A percentile compares a stretch with the other conserved stretches of the same genome.
Conservation (phyloP, 108 stramenopile species). For the Pseudonitzschia multiseries region DNA sequence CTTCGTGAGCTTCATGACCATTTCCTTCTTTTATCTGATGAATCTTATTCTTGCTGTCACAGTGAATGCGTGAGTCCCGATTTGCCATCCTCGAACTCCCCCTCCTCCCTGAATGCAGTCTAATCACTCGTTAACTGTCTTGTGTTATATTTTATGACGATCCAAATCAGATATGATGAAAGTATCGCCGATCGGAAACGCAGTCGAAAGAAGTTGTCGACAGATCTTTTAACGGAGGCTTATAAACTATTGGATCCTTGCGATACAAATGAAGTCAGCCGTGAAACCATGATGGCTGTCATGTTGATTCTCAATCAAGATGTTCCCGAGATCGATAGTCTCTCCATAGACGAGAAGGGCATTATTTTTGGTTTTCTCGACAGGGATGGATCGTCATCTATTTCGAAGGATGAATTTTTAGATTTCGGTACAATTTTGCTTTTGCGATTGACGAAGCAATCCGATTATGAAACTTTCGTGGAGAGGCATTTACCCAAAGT, state of each 20-base stretch:
- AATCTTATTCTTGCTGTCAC: slow-evolving; percentile 71
- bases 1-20: slow-evolving; percentile 72
- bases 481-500: slow-evolving; percentile 48
- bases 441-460: slow-evolving; percentile 47
- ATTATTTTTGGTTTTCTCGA: slow-evolving; percentile 53
- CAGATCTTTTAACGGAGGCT: slow-evolving; percentile 49
- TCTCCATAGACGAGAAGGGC: slow-evolving; percentile 52
- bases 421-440: slow-evolving; percentile 60
- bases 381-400: slow-evolving; percentile 48
- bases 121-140: not conserved
- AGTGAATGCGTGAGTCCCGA: slow-evolving; percentile 34
- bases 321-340: slow-evolving; percentile 57
- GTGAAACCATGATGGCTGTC: slow-evolving; percentile 64
- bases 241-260: slow-evolving; percentile 57
- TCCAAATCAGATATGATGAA: slow-evolving; percentile 46
- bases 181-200: slow-evolving; percentile 36
- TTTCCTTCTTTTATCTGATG: slow-evolving; percentile 80
- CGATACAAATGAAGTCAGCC: slow-evolving; percentile 36
- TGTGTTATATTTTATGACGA: not conserved
- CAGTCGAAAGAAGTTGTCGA: slow-evolving; percentile 27
- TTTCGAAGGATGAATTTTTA: slow-evolving; percentile 60
- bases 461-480: slow-evolving; percentile 52
- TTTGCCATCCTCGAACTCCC: not conserved
- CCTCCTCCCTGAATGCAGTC: not conserved
- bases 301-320: slow-evolving; percentile 73